A percentile compares a stretch with the other conserved stretches of the same genome.
Evolutionary conservation across 257 asterid genomes (phyloP).

Genomic region (Cinchona pubescens): DNA sequence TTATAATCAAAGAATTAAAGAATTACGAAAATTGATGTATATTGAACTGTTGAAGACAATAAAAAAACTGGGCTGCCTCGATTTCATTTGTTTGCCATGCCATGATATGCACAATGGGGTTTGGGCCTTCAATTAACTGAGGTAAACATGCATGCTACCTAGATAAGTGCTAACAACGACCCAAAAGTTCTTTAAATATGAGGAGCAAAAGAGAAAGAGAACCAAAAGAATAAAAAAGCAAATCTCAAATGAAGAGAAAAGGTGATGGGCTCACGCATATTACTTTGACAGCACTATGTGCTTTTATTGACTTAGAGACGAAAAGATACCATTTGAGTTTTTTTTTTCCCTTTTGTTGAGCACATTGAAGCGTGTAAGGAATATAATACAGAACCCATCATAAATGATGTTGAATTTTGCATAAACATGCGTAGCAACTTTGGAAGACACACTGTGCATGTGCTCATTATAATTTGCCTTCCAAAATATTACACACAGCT

Average conservation of each 20-base stretch:
- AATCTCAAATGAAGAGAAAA: slow-evolving; percentile 26
- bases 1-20: neutral
- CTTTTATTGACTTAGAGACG: slow-evolving; percentile 36
- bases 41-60: neutral
- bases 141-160: neutral
- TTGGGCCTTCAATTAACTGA: neutral
- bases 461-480: slow-evolving; percentile 1
- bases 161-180: neutral
- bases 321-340: slow-evolving; percentile 6
- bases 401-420: neutral
- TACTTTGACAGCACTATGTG: neutral
- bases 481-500: slow-evolving; percentile 21
- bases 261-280: neutral
- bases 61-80: neutral
- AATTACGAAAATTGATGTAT: neutral
- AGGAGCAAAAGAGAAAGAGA: slow-evolving; percentile 3
- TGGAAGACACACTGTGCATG: neutral
- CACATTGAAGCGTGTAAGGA: slow-evolving; percentile 28
- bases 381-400: slow-evolving; percentile 16
- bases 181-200: slow-evolving; percentile 2
- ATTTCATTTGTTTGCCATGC: neutral
- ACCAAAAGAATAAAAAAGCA: slow-evolving; percentile 2
- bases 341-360: slow-evolving; percentile 15
- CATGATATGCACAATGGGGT: neutral
- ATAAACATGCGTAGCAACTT: neutral